A percentile compares a stretch with the other conserved stretches of the same genome.
Conservation (phyloP, 1,139 yeast genomes). For the Debaryomycetaceae sp. region DNA sequence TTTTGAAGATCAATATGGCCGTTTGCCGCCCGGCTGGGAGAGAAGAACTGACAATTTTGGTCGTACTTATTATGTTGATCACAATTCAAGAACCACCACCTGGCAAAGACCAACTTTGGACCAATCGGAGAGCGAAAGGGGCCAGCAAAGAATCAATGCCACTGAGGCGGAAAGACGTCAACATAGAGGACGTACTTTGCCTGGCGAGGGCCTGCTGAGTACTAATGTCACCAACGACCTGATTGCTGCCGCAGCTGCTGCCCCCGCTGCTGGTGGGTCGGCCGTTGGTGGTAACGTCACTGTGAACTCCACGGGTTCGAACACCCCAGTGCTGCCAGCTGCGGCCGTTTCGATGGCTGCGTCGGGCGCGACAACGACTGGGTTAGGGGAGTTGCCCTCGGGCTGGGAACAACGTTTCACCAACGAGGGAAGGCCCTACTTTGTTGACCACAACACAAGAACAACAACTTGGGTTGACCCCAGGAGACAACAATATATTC, state of each 20-base stretch:
- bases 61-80: constrained; percentile 96
- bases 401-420: constrained; percentile 99
- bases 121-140: constrained; percentile 64
- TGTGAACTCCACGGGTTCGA: constrained; percentile 42
- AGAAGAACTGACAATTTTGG: constrained; percentile 96
- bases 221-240: constrained; percentile 27
- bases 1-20: constrained; percentile 93
- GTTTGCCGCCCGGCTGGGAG: constrained; percentile 99
- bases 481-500: constrained; percentile 94
- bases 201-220: constrained; percentile 58
- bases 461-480: constrained; percentile 99
- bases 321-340: constrained; percentile 54
- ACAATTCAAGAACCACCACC: constrained; percentile 93
- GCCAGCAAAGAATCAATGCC: constrained; percentile 52
- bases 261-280: constrained; percentile 21
- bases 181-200: constrained; percentile 85
- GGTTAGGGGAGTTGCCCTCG: constrained; percentile 92
- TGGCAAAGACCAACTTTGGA: constrained; percentile 93
- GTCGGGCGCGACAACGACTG: constrained; percentile 90
- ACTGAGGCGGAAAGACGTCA: constrained; percentile 89
- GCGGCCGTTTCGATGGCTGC: constrained; percentile 81
- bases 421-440: constrained; percentile 96
- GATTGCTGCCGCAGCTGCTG: constrained; percentile 19
- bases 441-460: constrained; percentile 96
- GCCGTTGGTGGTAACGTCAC: constrained; percentile 41